Conservation (phyloP, 2,329 filamentous ascomycete genomes). For the Fusarium veterinarium region DNA sequence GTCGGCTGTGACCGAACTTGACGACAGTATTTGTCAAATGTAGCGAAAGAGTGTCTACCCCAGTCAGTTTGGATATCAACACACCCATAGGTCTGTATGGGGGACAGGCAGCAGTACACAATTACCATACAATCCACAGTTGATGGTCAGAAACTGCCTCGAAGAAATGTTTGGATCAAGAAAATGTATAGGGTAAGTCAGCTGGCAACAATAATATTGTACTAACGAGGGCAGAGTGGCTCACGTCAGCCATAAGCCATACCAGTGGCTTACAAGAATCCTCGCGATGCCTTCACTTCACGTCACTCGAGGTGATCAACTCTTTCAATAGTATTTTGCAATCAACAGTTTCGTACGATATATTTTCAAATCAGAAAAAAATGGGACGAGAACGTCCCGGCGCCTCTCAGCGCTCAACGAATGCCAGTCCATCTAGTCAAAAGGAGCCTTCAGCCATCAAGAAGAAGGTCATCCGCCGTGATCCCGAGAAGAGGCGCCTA, state of each 20-base stretch:
- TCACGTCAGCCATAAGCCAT: conserved; percentile 42
- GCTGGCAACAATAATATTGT: neutral
- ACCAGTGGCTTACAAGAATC: conserved; percentile 28
- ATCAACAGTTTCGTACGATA: neutral
- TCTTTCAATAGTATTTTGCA: neutral
- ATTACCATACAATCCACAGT: neutral
- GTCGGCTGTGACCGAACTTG: neutral
- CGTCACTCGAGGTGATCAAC: neutral
- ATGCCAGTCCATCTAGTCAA: neutral
- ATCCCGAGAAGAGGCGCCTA: conserved; percentile 42
- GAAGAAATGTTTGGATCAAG: neutral
- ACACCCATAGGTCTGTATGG: neutral
- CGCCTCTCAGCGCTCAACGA: neutral
- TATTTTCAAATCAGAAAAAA: neutral
- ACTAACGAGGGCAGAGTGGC: conserved; percentile 32
- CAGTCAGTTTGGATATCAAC: neutral
- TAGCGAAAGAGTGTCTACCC: neutral
- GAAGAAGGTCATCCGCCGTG: conserved; percentile 34
- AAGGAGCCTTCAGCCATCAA: conserved; percentile 6
- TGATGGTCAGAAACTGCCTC: neutral
- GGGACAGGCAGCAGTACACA: neutral
- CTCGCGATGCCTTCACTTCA: conserved; percentile 6
- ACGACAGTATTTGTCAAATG: conserved; percentile 17
- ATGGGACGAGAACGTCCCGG: conserved; percentile 26
- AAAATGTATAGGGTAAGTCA: conserved; percentile 1